Conservation (phyloP, 208 protist genomes). For the Acanthamoeba sp. region DNA sequence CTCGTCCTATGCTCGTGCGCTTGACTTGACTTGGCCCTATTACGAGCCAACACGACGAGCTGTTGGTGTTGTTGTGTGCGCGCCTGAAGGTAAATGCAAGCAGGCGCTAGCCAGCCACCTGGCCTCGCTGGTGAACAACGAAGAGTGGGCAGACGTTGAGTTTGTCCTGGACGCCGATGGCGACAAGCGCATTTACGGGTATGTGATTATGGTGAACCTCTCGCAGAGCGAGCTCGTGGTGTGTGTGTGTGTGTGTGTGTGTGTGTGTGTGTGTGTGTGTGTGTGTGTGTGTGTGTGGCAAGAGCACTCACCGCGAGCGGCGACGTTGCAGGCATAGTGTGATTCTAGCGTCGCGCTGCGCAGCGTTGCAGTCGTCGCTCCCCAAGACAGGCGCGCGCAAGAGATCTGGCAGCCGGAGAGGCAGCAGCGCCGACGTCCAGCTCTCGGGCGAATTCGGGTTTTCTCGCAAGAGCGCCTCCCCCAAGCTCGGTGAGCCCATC, state of each 20-base stretch:
- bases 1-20: neutral
- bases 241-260: no score
- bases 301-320: no score
- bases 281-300: no score
- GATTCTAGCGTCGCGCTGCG: conserved; percentile 2
- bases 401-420: neutral
- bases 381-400: neutral
- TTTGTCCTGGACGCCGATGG: conserved; percentile 27
- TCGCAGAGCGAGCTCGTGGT: no score
- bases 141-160: conserved; percentile 47
- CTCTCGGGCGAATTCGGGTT: neutral
- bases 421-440: neutral
- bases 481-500: neutral
- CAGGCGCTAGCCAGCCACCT: neutral
- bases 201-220: no score
- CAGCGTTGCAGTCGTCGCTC: neutral
- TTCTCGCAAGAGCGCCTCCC: neutral
- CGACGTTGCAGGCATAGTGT: neutral
- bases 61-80: no score
- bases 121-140: conserved; percentile 4
- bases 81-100: neutral
- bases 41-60: no score
- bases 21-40: neutral
- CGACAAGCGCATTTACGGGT: neutral
- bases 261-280: no score